Percentiles rank a stretch among this genome's conserved stretches.
These are phyloP conservation scores for Nitzschia palea DNA, from an alignment of 108 stramenopile species.

Conservation along the genomic window DNA sequence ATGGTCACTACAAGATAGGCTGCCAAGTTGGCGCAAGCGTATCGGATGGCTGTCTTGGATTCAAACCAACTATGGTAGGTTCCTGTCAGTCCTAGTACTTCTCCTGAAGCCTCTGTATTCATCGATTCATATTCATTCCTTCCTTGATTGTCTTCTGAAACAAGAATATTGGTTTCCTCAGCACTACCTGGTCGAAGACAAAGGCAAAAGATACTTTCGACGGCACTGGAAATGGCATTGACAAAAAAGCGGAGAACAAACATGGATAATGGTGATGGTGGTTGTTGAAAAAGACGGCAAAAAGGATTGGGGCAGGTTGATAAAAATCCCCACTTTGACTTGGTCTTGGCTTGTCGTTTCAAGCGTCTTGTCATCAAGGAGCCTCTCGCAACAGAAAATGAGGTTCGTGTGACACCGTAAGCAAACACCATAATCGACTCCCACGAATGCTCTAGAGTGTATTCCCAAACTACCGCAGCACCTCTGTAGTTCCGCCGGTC, in stretches of 20 bases:
- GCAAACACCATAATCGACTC: too few species aligned
- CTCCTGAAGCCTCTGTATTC: neutral
- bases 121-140: neutral
- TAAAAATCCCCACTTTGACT: too few species aligned
- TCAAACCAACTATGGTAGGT: slow-evolving; percentile 5
- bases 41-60: neutral
- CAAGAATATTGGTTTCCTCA: neutral
- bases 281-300: too few species aligned
- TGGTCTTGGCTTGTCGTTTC: too few species aligned
- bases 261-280: neutral
- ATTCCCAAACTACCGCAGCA: too few species aligned
- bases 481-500: too few species aligned
- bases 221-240: neutral
- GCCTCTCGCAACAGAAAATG: too few species aligned
- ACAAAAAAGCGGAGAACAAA: slow-evolving; percentile 8
- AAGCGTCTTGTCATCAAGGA: too few species aligned
- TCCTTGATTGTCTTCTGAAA: neutral
- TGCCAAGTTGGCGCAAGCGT: slow-evolving; percentile 6
- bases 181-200: neutral
- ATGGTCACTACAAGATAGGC: slow-evolving; percentile 32
- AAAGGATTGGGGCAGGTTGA: too few species aligned
- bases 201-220: neutral
- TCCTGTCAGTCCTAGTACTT: slow-evolving; percentile 6
- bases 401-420: too few species aligned
- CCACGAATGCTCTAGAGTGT: too few species aligned